Evolutionary conservation across 148 eudicot species (phyloP), one percentile per base, ranked within the genome.

Genomic region (Cornus suecica): DNA sequence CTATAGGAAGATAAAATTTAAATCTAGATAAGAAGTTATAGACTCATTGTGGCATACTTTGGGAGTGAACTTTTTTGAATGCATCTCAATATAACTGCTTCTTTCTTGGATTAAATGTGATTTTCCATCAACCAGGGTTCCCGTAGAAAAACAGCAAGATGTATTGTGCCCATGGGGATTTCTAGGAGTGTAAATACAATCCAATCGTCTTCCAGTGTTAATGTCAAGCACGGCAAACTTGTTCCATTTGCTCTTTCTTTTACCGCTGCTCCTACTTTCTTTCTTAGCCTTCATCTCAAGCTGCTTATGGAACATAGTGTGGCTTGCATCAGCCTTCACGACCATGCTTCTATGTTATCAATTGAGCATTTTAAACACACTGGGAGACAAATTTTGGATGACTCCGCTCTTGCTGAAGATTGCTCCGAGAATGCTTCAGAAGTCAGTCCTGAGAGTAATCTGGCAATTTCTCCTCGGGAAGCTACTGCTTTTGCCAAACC

Each of bases 211-310:
- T 72, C 72, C 37, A 78, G 71, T 67, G 75, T 63, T 67, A 83
- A 77, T 74, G 83, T 70, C 70, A 86, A 79, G 80, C 83, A 42
- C 42, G 88, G 81, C 54, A 83, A 69, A 24, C 79, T 88, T 74
- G 89, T 88, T 70, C 80, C 91, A 37, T 82, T 87, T 86, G 86
- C 93, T 75, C 83, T 89, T 64, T 82, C 92, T n/a, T 92, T 88
- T 79, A 58, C 82, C 81, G 88, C 97, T 67, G 90, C 97, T 6
- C 97, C 94, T 69, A 80, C 82, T 56, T 86, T 87, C 79, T 89
- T 92, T 77, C 76, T 88, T 31, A 86, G 83, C 77, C 83, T 92
- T 71, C 97, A 93, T 84, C 89, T 95, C 72, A 86, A 87, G 84
- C 77, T 88, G 76, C 87, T 92, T 64, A 88, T 93, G 94, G 88